phyloP scores from a whole-genome alignment of 2,329 filamentous ascomycete species.

The Colletotrichum viniferum region DNA sequence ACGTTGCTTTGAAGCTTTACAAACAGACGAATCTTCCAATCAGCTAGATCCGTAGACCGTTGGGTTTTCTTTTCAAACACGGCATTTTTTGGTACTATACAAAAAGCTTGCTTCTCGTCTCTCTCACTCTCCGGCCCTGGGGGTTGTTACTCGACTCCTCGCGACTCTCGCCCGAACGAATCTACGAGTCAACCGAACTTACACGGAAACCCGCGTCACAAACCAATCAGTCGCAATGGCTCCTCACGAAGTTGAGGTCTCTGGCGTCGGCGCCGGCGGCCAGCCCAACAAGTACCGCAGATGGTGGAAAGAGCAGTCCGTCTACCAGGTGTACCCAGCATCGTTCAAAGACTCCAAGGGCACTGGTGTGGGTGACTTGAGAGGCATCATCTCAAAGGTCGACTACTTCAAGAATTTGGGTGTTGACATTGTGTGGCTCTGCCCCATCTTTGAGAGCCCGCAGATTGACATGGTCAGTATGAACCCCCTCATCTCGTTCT shows the following conservation, averaged over 20 bases:
- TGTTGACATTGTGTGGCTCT: constrained; percentile 62
- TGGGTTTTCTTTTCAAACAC: neutral
- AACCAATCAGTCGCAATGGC: neutral
- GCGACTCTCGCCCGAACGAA: neutral
- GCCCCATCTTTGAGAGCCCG: constrained; percentile 54
- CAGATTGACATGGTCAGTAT: constrained; percentile 64
- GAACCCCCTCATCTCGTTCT: neutral
- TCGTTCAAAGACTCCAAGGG: constrained; percentile 64
- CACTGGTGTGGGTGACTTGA: constrained; percentile 60
- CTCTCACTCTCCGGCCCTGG: neutral
- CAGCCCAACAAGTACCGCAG: constrained; percentile 19
- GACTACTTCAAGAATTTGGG: constrained; percentile 61
- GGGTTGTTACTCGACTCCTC: neutral
- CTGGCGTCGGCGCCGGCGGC: neutral
- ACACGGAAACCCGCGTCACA: neutral
- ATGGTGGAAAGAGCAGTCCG: constrained; percentile 66
- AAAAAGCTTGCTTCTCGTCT: neutral
- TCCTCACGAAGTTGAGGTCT: neutral
- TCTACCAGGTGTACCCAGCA: constrained; percentile 68
- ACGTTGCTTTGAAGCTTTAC: neutral
- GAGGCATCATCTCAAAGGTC: constrained; percentile 60
- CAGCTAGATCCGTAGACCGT: neutral
- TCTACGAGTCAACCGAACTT: neutral
- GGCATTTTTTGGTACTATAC: neutral
- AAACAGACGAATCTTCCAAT: neutral